Percentiles rank a stretch among this genome's conserved stretches.
phyloP scores from a whole-genome alignment of 202 grass and related monocot genomes.

The Saccharum hybrid region DNA sequence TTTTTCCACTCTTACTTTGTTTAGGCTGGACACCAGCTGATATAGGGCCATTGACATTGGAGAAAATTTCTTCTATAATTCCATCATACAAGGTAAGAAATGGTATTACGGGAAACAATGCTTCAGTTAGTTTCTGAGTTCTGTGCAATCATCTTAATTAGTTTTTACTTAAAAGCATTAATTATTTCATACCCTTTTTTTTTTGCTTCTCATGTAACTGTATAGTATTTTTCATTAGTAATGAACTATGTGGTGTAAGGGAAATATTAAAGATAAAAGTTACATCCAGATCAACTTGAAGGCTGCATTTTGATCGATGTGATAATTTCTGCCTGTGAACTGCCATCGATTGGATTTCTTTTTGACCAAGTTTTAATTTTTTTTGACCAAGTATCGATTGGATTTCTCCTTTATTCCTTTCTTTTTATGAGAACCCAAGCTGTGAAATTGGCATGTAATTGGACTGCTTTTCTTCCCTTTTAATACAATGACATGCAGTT shows the following conservation, averaged over 20 bases:
- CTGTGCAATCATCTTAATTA: constrained; percentile 5
- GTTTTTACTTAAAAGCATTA: constrained; percentile 5
- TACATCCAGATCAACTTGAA: constrained; percentile 31
- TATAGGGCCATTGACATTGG: constrained; percentile 83
- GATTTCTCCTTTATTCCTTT: constrained; percentile 33
- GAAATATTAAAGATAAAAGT: constrained; percentile 18
- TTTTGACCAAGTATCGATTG: neutral
- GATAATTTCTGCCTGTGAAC: constrained; percentile 28
- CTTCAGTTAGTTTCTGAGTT: constrained; percentile 21
- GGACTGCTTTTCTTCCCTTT: neutral
- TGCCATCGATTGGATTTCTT: constrained; percentile 21
- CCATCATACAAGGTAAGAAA: constrained; percentile 69
- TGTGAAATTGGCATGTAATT: neutral
- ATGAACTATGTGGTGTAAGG: neutral
- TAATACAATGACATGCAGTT: neutral
- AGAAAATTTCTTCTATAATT: constrained; percentile 65
- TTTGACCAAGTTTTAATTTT: too few species aligned
- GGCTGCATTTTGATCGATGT: constrained; percentile 19
- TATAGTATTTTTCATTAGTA: neutral
- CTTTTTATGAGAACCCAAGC: neutral
- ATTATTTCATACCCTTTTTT: constrained; percentile 8
- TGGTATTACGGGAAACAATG: neutral
- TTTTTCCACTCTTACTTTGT: constrained; percentile 30
- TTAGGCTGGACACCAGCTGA: constrained; percentile 82
- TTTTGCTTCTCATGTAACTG: constrained; percentile 15